Evolutionary conservation across 495 filamentous ascomycete genomes (phyloP), one percentile per base, ranked within the genome.

Genomic region (Rusavskia elegans): DNA sequence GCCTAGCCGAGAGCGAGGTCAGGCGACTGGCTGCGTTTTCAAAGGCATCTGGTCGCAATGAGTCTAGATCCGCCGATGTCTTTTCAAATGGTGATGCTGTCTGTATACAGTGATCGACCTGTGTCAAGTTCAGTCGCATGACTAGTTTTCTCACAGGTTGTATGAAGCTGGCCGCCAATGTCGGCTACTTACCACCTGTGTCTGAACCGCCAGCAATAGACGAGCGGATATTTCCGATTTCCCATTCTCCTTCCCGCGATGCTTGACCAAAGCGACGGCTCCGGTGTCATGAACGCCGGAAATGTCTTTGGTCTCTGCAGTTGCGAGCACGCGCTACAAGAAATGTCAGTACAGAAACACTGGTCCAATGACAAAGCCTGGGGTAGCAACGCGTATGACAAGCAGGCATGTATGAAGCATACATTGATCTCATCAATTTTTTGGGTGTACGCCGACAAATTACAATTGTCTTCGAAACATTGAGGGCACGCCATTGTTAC

Each of bases 121-220:
- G 11, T 7, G 23, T 29, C 23, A 16, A 29, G 44, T 16, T 46
- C 16, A 46, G 44, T n/a, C 44, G 14, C 0, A 29, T 13, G 20
- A 29, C 44, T 6, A 25, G 5, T 19, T 2, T 46, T 23, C 5
- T 29, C 19, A 6, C 44, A 5, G 44, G 19, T 5, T 11, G 19
- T 14, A 11, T 7, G 10, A 16, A 17, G 44, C 14, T 46, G 23
- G 20, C 19, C 44, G 21, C 44, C 21, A 27, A 17, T 30, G 23
- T 6, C 44, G 21, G 23, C 19, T 10, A 53, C 65, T 48, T 53
- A 71, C 68, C 45, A 71, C 63, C 49, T 68, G 61, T 27, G 46
- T 44, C 41, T 71, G 61, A 14, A 69, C 59, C 6, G 64, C 57
- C 49, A 25, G 38, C n/a, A 52, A 37, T 16, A 52, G 20, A 14